Base-by-base conservation (phyloP, 495 filamentous ascomycete genomes). In the Lasiosphaeris hirsuta region DNA sequence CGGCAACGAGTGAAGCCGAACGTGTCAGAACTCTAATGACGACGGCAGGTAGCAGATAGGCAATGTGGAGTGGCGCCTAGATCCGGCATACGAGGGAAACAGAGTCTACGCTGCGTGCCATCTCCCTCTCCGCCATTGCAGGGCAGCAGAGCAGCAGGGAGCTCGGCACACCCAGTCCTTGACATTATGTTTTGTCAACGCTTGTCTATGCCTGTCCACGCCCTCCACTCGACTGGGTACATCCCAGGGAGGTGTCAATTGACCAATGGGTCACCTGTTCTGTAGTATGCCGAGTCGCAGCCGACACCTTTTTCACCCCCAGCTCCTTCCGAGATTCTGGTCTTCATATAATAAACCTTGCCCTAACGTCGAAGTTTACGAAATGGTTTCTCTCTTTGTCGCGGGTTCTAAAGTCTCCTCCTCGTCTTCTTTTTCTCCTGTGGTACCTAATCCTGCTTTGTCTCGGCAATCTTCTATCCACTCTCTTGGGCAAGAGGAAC, bases 221-320 rank as follows among this genome's bases (percentile, higher is more conserved):
- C 53, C 53, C 53, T 55, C 53, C 53, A 55, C 53, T 55, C 36
- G 42, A 55, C 53, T 15, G 37, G 53, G 42, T 41, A 30, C 42
- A 46, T 44, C 37, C 23, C 57, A 54, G 37, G 58, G 43, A 45
- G 17, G 19, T 38, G 44, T 34, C 50, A 14, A 70, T 70, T 72
- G 66, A 68, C 36, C 64, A 65, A 63, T 70, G 61, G 67, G 63
- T 69, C 69, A 70, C 65, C 51, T 48, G 52, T 30, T 40, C 56
- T 47, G 35, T 17, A 3, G 23, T 23, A 40, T 54, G 46, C 46
- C 46, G 46, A 49, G 15, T 37, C 33, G 11, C 15, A 36, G 19
- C 11, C 36, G 37, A 11, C 38, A 33, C 40, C 19, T n/a, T 30
- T 39, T 33, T 36, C 55, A 18, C 35, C 39, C 23, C 23, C 23